These are phyloP conservation scores for Penicillium sp. DNA, from an alignment of 2,329 filamentous ascomycete genomes.

Conservation along the genomic window DNA sequence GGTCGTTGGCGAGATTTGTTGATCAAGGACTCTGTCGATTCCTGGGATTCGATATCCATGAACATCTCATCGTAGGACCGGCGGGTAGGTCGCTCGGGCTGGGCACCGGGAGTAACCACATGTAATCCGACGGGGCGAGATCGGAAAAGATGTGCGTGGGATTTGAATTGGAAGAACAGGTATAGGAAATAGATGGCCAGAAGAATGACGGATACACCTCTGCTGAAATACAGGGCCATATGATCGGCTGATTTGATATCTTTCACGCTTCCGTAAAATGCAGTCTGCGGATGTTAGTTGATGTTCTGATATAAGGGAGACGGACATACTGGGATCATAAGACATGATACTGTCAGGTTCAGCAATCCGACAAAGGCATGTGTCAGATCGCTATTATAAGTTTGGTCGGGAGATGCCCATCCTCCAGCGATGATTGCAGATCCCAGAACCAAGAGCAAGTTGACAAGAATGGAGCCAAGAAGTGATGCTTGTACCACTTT, in stretches of 20 bases:
- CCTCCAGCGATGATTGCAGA: slow-evolving; percentile 85
- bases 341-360: slow-evolving; percentile 82
- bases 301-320: background rate
- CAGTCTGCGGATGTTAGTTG: slow-evolving; percentile 56
- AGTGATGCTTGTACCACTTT: slow-evolving; percentile 85
- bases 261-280: slow-evolving; percentile 80
- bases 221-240: slow-evolving; percentile 11
- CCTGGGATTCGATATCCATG: slow-evolving; percentile 11
- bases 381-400: slow-evolving; percentile 89
- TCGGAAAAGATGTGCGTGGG: slow-evolving; percentile 9
- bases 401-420: slow-evolving; percentile 78
- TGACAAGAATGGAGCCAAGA: slow-evolving; percentile 81
- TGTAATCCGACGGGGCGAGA: slow-evolving; percentile 61
- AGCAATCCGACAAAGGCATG: slow-evolving; percentile 90
- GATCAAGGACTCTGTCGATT: background rate
- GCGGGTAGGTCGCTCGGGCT: background rate
- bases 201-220: slow-evolving; percentile 12
- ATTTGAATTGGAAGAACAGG: slow-evolving; percentile 10
- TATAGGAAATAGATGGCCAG: slow-evolving; percentile 11
- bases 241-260: slow-evolving; percentile 54
- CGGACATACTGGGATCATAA: slow-evolving; percentile 70
- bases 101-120: slow-evolving; percentile 66
- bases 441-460: slow-evolving; percentile 79
- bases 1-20: background rate
- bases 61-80: slow-evolving; percentile 18